A percentile compares a stretch with the other conserved stretches of the same genome.
Conservation (phyloP, 2,329 filamentous ascomycete species). For the Ophiocordyceps camponoti-floridani region DNA sequence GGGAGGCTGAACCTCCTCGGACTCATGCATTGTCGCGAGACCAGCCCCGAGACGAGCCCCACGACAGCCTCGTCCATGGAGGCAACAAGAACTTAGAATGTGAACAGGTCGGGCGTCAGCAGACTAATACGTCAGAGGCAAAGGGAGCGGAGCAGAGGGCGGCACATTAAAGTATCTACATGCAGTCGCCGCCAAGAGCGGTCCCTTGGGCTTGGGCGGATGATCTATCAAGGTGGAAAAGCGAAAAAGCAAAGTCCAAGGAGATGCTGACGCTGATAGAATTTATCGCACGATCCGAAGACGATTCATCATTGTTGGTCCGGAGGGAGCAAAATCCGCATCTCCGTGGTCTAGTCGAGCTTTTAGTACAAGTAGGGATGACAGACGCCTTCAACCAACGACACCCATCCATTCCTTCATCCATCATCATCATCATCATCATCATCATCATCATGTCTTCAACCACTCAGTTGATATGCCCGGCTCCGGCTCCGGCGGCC, state of each 20-base stretch:
- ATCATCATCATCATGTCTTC: not conserved
- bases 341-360: not conserved
- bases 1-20: not conserved
- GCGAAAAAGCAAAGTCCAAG: not conserved
- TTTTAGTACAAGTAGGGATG: conserved; percentile 1
- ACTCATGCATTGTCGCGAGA: not conserved
- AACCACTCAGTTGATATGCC: not conserved
- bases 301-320: not conserved
- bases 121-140: not conserved
- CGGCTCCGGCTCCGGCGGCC: conserved; percentile 4
- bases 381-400: too few relatives aligned
- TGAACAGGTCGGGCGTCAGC: not conserved
- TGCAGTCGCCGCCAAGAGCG: not conserved
- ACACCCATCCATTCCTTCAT: not conserved
- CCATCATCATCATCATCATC: not conserved
- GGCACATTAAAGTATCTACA: not conserved
- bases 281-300: not conserved
- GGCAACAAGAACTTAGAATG: not conserved
- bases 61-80: not conserved
- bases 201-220: not conserved
- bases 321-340: not conserved
- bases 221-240: not conserved
- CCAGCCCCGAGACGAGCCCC: not conserved
- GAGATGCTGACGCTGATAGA: not conserved
- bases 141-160: not conserved